Evolutionary conservation across 805 yeast species (phyloP).

Genomic region (Saturnispora ahearnii): DNA sequence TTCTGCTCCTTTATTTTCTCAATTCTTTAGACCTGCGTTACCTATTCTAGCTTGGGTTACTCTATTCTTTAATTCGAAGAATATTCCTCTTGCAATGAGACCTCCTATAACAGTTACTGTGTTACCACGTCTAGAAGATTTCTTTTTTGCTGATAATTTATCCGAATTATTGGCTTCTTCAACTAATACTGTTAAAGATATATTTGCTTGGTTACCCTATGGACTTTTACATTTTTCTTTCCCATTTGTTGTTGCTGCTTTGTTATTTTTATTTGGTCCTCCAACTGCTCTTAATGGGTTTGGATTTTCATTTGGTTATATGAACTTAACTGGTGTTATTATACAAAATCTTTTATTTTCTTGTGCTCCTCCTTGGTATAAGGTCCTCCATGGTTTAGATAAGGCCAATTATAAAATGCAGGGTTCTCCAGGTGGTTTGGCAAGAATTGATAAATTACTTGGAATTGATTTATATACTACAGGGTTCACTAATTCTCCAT

Average conservation of each 20-base stretch:
- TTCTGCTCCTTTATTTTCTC: constrained; percentile 68
- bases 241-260: constrained; percentile 76
- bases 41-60: constrained; percentile 87
- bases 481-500: constrained; percentile 76
- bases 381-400: constrained; percentile 68
- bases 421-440: constrained; percentile 95
- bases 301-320: constrained; percentile 90
- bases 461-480: constrained; percentile 79
- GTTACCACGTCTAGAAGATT: constrained; percentile 88
- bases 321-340: constrained; percentile 81
- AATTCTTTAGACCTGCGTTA: constrained; percentile 73
- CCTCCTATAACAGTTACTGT: constrained; percentile 86
- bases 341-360: constrained; percentile 72
- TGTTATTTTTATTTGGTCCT: constrained; percentile 82
- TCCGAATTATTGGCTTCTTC: constrained; percentile 75
- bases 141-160: constrained; percentile 86
- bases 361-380: constrained; percentile 98
- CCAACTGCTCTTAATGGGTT: constrained; percentile 77
- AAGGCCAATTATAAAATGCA: constrained; percentile 88
- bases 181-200: constrained; percentile 57
- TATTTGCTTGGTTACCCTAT: constrained; percentile 91
- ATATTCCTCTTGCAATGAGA: constrained; percentile 63
- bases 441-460: constrained; percentile 69
- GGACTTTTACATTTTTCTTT: constrained; percentile 86
- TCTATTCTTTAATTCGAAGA: constrained; percentile 67